Conservation (phyloP, 169 alveolate species). For the Plasmodium sp. region DNA sequence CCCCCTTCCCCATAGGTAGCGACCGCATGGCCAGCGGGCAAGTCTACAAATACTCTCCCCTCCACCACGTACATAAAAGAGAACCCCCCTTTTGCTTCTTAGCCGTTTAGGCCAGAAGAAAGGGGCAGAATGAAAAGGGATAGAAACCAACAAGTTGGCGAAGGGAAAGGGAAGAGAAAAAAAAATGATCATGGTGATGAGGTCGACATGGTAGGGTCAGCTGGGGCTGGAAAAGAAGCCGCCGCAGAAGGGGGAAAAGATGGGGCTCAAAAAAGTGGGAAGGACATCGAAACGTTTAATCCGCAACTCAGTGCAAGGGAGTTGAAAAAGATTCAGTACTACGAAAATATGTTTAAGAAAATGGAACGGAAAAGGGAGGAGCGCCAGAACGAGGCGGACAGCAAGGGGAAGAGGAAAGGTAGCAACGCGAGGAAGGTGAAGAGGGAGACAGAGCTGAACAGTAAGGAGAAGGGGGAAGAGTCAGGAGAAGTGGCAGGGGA, state of each 20-base stretch:
- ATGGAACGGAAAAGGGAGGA: slow-evolving; percentile 74
- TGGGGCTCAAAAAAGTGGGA: neutral
- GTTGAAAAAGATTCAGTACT: slow-evolving; percentile 81
- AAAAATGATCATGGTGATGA: neutral
- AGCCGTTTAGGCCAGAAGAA: neutral
- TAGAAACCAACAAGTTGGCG: neutral
- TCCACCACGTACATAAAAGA: neutral
- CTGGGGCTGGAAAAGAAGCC: neutral
- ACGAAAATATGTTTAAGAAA: slow-evolving; percentile 84
- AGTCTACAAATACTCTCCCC: neutral
- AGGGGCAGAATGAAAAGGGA: neutral
- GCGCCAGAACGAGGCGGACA: slow-evolving; percentile 14
- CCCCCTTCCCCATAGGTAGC: neutral
- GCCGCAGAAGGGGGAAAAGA: neutral
- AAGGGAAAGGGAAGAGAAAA: slow-evolving; percentile 28
- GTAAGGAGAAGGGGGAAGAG: neutral
- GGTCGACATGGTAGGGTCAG: neutral
- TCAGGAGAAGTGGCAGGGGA: neutral
- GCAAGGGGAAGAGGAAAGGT: neutral
- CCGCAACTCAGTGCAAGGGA: slow-evolving; percentile 83
- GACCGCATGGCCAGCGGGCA: neutral
- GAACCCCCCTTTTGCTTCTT: neutral
- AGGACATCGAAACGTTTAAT: slow-evolving; percentile 59
- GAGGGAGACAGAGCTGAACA: neutral
- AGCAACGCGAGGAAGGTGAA: neutral